Base-by-base conservation (phyloP, 805 yeast genomes). In the Spathaspora arborariae region DNA sequence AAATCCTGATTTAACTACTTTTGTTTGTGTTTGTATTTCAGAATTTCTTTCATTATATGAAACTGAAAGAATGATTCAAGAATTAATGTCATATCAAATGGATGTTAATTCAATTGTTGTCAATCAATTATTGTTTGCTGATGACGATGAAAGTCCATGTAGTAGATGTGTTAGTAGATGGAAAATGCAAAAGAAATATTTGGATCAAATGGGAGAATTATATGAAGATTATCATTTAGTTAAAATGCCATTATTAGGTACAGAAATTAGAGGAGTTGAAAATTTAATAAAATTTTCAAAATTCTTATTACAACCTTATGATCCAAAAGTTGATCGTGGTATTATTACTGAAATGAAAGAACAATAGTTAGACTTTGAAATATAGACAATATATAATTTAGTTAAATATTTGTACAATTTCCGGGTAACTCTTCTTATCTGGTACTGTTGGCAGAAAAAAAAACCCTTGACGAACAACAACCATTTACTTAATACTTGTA, bases 61-160 rank as follows among this genome's bases (percentile, higher is more conserved):
- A 69, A 92, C 98, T 16, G 99, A 94, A 72, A 84, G 99, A 71
- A 81, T 94, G 83, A 88, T 94, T 56, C 99, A 94, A 72, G 99
- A 94, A 65, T 80, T 94, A 64, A 85, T 90, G 69, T 82, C 92
- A 45, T 94, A 88, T 69, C 87, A 90, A 55, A 94, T 94, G 85
- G 99, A 94, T 67, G 96, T 95, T 52, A 92, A 90, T 67, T 86
- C 97, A 34, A 94, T 94, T 59, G 91, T 94, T 52, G 96, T 95
- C 45, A 94, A 94, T 71, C 99, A 94, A 70, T 77, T 94, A 54
- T 74, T 94, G 50, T 88, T 85, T 69, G 94, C 97, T n/a, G 84
- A 81, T 46, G 85, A 79, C 45, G 84, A 80, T 41, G 88, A 81
- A 53, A 79, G 81, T 51, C 72, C 75, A 51, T 94, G 99, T 72